phyloP scores from a whole-genome alignment of 2,329 filamentous ascomycete genomes.

The Calonectria honghensis region DNA sequence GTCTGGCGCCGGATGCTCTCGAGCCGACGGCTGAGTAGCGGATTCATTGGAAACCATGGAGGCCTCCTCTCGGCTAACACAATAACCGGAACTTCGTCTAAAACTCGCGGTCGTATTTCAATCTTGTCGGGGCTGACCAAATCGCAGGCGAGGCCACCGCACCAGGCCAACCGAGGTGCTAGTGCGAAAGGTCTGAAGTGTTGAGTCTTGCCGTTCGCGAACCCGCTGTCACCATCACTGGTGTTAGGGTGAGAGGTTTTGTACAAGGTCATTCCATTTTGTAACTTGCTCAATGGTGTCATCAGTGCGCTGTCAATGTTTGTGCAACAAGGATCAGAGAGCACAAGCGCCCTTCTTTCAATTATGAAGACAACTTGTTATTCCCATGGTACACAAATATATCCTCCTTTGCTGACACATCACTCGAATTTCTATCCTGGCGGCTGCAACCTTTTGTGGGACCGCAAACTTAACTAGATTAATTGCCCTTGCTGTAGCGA shows the following conservation, averaged over 20 bases:
- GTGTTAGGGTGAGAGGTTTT: not conserved
- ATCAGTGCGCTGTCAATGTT: not conserved
- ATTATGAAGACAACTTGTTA: not conserved
- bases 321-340: not conserved
- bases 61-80: not conserved
- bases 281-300: not conserved
- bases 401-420: not conserved
- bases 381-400: not conserved
- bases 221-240: not conserved
- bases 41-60: not conserved
- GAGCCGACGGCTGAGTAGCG: not conserved
- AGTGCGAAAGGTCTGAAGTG: too few relatives aligned
- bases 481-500: not conserved
- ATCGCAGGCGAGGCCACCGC: not conserved
- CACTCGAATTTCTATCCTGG: not conserved
- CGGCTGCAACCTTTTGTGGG: not conserved
- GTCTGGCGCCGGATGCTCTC: not conserved
- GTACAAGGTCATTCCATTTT: not conserved
- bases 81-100: not conserved
- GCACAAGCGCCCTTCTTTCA: not conserved
- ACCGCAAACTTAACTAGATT: not conserved
- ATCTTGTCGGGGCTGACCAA: not conserved
- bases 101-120: not conserved
- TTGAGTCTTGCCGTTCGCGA: not conserved
- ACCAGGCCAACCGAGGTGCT: not conserved